Conservation (phyloP, 768 basidiomycete genomes). For the Coprinopsis marcescibilis region DNA sequence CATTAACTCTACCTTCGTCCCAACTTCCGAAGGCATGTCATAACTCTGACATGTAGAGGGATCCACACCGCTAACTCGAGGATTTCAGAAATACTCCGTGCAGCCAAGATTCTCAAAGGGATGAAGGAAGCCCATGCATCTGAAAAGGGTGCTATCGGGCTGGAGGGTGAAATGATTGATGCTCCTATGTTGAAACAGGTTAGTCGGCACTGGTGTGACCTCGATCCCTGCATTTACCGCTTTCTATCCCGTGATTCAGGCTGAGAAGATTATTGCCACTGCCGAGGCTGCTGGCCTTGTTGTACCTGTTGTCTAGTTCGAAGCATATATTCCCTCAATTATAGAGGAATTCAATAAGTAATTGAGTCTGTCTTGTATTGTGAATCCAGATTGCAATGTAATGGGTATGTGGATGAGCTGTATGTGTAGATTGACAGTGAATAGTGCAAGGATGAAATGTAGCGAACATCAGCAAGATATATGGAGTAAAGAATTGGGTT, state of each 20-base stretch:
- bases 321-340: too few species aligned
- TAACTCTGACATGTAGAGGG: neutral
- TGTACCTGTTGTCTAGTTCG: conserved; percentile 36
- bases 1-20: conserved; percentile 77
- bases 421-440: neutral
- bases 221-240: neutral
- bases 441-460: neutral
- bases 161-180: conserved; percentile 85
- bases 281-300: conserved; percentile 51
- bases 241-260: conserved; percentile 18
- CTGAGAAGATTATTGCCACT: conserved; percentile 43
- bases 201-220: conserved; percentile 17
- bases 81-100: conserved; percentile 75
- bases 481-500: too few species aligned
- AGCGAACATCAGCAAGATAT: too few species aligned
- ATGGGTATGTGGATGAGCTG: too few species aligned
- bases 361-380: too few species aligned
- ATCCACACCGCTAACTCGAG: neutral
- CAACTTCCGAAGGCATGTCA: conserved; percentile 54
- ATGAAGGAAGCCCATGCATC: conserved; percentile 56
- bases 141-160: conserved; percentile 63
- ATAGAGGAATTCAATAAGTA: too few species aligned
- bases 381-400: too few species aligned
- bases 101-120: conserved; percentile 60
- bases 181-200: conserved; percentile 86